Conservation (phyloP, 1,284 basidiomycete genomes). For the Polyporus tsugae region DNA sequence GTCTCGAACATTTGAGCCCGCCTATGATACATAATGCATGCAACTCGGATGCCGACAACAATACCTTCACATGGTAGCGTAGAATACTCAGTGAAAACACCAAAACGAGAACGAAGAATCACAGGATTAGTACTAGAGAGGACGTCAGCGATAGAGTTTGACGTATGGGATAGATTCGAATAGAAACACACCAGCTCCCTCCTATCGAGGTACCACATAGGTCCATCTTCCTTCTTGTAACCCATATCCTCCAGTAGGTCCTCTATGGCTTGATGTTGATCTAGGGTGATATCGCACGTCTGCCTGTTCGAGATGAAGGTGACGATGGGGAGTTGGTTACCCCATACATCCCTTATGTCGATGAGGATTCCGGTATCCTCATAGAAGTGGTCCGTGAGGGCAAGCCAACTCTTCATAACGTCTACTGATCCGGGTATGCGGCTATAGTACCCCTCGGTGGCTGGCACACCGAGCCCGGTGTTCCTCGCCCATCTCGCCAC, state of each 20-base stretch:
- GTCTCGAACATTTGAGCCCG: background rate
- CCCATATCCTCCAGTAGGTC: background rate
- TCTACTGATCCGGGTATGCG: background rate
- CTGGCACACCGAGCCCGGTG: background rate
- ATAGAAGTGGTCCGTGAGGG: background rate
- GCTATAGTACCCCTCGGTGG: background rate
- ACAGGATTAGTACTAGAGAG: background rate
- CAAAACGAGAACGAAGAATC: background rate
- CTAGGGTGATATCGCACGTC: background rate
- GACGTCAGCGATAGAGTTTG: background rate
- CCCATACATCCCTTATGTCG: background rate
- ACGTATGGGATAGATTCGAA: background rate
- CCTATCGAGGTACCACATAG: conserved; percentile 1
- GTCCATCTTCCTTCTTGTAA: background rate
- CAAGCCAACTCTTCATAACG: background rate
- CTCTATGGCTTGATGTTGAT: background rate
- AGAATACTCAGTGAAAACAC: background rate
- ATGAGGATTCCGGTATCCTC: background rate
- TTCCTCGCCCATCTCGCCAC: background rate
- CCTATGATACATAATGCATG: background rate
- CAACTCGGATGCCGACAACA: background rate
- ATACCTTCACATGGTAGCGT: background rate
- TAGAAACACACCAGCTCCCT: background rate
- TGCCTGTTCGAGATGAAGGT: background rate
- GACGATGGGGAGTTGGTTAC: background rate